Percentiles rank a stretch among this genome's conserved stretches.
These are phyloP conservation scores for Ophiostoma angusticollis DNA, from an alignment of 2,329 filamentous ascomycete species.

Conservation along the genomic window DNA sequence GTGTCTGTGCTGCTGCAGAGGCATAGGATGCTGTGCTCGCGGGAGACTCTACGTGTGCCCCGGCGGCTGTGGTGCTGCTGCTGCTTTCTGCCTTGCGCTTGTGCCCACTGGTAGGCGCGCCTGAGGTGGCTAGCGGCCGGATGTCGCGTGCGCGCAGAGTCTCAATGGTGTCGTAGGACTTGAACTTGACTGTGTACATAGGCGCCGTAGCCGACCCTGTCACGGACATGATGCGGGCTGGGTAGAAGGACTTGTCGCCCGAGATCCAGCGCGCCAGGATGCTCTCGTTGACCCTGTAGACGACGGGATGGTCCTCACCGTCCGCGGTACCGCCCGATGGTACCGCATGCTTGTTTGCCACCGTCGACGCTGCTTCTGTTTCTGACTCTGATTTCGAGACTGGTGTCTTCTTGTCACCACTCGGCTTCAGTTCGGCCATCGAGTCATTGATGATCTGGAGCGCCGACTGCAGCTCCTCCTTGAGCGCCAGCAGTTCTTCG, in stretches of 20 bases:
- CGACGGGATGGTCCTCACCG: constrained; percentile 27
- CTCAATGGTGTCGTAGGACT: constrained; percentile 76
- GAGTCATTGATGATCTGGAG: constrained; percentile 67
- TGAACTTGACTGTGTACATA: constrained; percentile 91
- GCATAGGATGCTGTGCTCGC: no score
- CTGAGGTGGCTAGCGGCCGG: constrained; percentile 52
- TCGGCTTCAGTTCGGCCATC: constrained; percentile 65
- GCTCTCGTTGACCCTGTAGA: constrained; percentile 77
- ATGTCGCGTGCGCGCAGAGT: constrained; percentile 74
- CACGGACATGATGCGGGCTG: constrained; percentile 83
- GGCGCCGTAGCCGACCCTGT: constrained; percentile 84
- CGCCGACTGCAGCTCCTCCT: constrained; percentile 68
- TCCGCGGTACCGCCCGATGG: neutral
- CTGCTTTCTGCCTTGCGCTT: neutral
- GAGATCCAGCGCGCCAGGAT: constrained; percentile 85
- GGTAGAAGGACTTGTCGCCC: constrained; percentile 82
- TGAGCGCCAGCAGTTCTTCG: constrained; percentile 61
- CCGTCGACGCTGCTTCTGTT: constrained; percentile 53
- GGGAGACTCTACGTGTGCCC: no score
- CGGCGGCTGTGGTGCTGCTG: neutral
- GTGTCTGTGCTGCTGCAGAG: no score
- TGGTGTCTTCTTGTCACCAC: constrained; percentile 24
- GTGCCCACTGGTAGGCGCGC: no score
- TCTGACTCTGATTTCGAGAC: constrained; percentile 48
- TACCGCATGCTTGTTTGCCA: constrained; percentile 18